Evolutionary conservation across 306 rosid species (phyloP), one percentile per base, ranked within the genome.

Genomic region (Hippophae gyantsensis): DNA sequence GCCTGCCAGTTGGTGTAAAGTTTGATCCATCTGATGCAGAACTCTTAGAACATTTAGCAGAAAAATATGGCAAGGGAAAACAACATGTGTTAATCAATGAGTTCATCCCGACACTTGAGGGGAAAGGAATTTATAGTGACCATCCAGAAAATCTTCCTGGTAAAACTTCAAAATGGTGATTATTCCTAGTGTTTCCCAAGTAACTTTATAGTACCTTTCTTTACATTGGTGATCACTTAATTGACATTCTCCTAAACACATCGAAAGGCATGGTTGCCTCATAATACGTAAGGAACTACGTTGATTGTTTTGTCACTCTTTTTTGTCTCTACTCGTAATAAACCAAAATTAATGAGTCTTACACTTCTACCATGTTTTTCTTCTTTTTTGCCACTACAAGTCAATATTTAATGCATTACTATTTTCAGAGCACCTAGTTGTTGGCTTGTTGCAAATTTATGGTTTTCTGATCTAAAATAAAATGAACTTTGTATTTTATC

Each of bases 91-190:
- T 85, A 61, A 83, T 92, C 42, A 62, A 79, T 11, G 98, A 85
- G 64, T 85, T 92, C 84, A 92, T 87, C 74, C 83, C 82, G 43
- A 92, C 96, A 11, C 77, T 87, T 10, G 93, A 83, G 45, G 83
- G 70, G 50, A 79, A 75, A 43, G 98, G 96, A 69, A 92, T 92
- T 62, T 87, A 84, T 78, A 76, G 83, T 54, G 76, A 84, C 8
- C 98, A 87, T 80, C 96, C 98, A 2, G 84, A 85, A 73, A 88
- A 85, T 62, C 98, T 92, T 52, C 93, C 93, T 18, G 95, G 98
- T 87, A 66, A 83, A 75, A 9, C 12, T 32, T 32, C 38, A 32
- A 41, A 48, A 58, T 7, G 54, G 5, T 32, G 38, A 32, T 32
- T 32, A 32, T 32, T 4, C 38, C 38, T 32, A 2, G 38, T 2